These are phyloP conservation scores for Fusarium algeriense DNA, from an alignment of 2,329 filamentous ascomycete species.

Conservation along the genomic window DNA sequence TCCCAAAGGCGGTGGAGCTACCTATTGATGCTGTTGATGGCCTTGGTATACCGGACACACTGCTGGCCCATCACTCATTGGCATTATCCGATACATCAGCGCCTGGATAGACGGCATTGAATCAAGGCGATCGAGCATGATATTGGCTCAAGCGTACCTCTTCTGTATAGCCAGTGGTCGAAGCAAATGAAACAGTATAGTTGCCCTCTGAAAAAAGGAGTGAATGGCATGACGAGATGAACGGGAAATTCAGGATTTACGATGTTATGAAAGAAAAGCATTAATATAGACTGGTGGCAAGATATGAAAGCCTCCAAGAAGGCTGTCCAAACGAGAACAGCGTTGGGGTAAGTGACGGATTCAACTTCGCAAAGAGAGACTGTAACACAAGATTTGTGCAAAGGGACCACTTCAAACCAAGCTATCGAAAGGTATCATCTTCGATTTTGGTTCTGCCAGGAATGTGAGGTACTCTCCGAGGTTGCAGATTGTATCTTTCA, in stretches of 20 bases:
- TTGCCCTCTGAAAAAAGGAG: neutral
- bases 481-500: too few relatives aligned
- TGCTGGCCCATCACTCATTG: too few relatives aligned
- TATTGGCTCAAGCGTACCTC: neutral
- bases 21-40: too few relatives aligned
- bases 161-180: neutral
- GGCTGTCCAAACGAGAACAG: neutral
- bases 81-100: neutral
- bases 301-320: neutral
- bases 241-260: neutral
- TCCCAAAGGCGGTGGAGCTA: neutral
- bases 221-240: neutral
- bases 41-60: neutral
- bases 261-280: conserved; percentile 5
- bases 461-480: too few relatives aligned
- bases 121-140: neutral
- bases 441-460: neutral
- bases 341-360: neutral
- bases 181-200: neutral
- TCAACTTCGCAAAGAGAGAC: neutral
- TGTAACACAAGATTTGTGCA: neutral
- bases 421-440: neutral
- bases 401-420: neutral
- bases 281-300: neutral
- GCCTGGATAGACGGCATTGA: neutral